Evolutionary conservation across 2,329 filamentous ascomycete species (phyloP).

Genomic region (Cladosporium cucumerinum): DNA sequence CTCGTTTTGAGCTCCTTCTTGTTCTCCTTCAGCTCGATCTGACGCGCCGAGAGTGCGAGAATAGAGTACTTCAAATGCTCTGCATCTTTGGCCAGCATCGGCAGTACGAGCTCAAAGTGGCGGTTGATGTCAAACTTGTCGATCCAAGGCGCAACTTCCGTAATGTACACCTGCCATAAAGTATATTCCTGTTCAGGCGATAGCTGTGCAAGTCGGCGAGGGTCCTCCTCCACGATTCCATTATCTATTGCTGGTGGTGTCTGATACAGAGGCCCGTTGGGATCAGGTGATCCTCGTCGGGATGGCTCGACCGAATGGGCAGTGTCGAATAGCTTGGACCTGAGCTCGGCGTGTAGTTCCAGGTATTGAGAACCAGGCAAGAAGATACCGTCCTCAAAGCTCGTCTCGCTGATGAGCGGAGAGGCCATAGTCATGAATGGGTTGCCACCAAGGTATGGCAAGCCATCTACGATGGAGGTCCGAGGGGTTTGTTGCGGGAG

Average conservation of each 20-base stretch:
- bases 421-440: constrained; percentile 13
- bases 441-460: constrained; percentile 6
- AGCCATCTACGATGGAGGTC: not conserved
- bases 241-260: not conserved
- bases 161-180: constrained; percentile 46
- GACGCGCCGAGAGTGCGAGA: constrained; percentile 53
- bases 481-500: constrained; percentile 14
- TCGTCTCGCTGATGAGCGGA: constrained; percentile 26
- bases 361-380: constrained; percentile 33
- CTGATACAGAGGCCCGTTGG: not conserved
- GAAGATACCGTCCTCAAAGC: constrained; percentile 34
- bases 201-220: constrained; percentile 27
- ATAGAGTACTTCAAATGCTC: constrained; percentile 49
- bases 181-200: constrained; percentile 30
- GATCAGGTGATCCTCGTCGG: not conserved
- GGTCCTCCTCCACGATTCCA: constrained; percentile 22
- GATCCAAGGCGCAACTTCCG: constrained; percentile 54
- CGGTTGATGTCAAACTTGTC: constrained; percentile 56
- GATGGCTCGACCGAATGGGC: constrained; percentile 28
- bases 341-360: constrained; percentile 31
- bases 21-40: constrained; percentile 51
- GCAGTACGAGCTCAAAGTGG: constrained; percentile 52
- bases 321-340: constrained; percentile 32
- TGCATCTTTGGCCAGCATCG: constrained; percentile 47
- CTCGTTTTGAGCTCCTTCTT: constrained; percentile 48